Base-by-base conservation (phyloP, 2,329 filamentous ascomycete genomes). In the Coniella vitis region DNA sequence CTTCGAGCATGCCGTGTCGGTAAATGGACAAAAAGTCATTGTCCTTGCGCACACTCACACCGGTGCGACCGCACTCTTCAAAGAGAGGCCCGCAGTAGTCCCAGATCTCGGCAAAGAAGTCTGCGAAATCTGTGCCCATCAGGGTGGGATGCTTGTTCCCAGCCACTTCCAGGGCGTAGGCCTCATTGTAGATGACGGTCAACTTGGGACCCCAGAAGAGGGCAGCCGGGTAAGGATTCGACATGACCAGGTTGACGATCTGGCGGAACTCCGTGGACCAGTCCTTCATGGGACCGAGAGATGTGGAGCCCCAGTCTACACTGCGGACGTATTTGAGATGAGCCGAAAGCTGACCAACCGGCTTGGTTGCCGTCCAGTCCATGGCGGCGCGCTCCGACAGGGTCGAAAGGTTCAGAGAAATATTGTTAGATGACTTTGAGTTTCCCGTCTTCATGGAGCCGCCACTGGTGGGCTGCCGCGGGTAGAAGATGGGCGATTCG, bases 111-210 rank as follows among this genome's bases (percentile, higher is more conserved):
- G 70, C 62, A 71, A 79, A 83, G 2, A 78, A 79, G 2, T 77
- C 72, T 8, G 69, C 70, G 57, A 83, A 63, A 20, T 67, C 75
- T 35, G 75, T 75, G 0, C 81, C 81, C 71, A 84, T 81, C 20
- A 84, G 63, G 1, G 61, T 61, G 0, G 80, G 80, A 53, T 84
- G 80, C 52, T 83, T 83, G 55, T 81, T 75, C 3, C 80, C 81
- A 7, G 79, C 79, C 4, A 83, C 70, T 35, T 75, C 60, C 36
- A 67, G 62, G 41, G 81, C 64, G 32, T 68, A 83, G 0, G 78
- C 74, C 58, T 83, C 79, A 49, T 84, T 84, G 62, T 84, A 84
- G 3, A 84, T 74, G 45, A 79, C 77, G 3, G 81, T 74, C 43
- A 82, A 65, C 29, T 83, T 79, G 14, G 68, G 69, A 2, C 79